Evolutionary conservation across 139 green algal species (phyloP).

Genomic region (Tetradesmus obliquus): DNA sequence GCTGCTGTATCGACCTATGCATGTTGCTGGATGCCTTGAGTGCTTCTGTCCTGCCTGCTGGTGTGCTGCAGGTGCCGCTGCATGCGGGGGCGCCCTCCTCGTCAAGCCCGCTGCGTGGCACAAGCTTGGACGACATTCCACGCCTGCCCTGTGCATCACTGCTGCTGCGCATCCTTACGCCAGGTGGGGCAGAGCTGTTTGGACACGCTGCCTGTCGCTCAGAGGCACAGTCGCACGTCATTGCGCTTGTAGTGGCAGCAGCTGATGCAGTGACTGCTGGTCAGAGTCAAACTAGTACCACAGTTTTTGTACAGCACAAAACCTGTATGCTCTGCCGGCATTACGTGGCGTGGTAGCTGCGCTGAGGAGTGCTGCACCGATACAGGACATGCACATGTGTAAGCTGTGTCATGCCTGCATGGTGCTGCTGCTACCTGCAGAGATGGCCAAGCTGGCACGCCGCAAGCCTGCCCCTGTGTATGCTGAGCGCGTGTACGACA

Average conservation of each 20-base stretch:
- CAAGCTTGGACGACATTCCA: slow-evolving; percentile 48
- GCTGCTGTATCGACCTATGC: too few species aligned
- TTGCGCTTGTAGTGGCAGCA: too few species aligned
- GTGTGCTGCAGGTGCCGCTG: slow-evolving; percentile 64
- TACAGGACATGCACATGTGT: too few species aligned
- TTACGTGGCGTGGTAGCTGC: too few species aligned
- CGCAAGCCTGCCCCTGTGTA: slow-evolving; percentile 59
- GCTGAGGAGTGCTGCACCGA: too few species aligned
- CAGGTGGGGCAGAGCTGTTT: background rate
- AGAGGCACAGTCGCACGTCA: background rate
- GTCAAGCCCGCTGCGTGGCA: slow-evolving; percentile 34
- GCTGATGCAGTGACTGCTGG: too few species aligned
- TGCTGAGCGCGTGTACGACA: slow-evolving; percentile 73
- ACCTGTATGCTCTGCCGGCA: background rate
- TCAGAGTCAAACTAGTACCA: too few species aligned
- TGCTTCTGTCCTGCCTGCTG: background rate
- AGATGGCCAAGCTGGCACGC: slow-evolving; percentile 53
- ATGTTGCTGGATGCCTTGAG: background rate
- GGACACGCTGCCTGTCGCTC: too few species aligned
- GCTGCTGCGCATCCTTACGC: slow-evolving; percentile 61
- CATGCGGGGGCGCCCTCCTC: slow-evolving; percentile 52
- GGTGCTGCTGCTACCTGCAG: slow-evolving; percentile 27
- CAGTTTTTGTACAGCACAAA: too few species aligned
- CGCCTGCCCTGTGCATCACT: slow-evolving; percentile 68
- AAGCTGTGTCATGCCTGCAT: background rate